Evolutionary conservation across 169 alveolate species (phyloP).

Genomic region (Besnoitia besnoiti): DNA sequence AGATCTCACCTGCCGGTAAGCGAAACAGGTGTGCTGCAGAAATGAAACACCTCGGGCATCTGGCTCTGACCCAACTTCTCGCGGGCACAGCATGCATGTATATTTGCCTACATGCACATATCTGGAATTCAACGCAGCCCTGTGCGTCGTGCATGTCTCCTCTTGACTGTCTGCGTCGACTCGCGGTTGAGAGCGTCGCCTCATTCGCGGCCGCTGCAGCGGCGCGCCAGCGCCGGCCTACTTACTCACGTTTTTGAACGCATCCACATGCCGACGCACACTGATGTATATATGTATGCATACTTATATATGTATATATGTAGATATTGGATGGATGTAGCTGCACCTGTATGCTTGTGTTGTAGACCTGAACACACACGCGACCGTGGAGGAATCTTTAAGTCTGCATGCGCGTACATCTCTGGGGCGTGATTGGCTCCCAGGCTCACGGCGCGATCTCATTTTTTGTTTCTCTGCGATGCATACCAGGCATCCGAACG

Average conservation of each 20-base stretch:
- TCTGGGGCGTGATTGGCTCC: too few species aligned
- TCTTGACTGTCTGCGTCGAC: too few species aligned
- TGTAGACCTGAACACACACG: background rate
- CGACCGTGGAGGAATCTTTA: too few species aligned
- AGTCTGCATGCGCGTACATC: background rate
- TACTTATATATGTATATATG: background rate
- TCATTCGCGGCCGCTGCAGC: too few species aligned
- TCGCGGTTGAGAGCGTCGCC: too few species aligned
- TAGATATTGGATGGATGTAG: background rate
- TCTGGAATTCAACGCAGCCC: too few species aligned
- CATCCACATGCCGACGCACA: too few species aligned
- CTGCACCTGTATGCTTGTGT: background rate
- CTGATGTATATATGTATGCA: background rate
- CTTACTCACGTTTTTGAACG: too few species aligned
- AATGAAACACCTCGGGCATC: background rate
- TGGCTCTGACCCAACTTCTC: too few species aligned
- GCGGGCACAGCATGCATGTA: too few species aligned
- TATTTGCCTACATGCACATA: background rate
- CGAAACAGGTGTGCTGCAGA: background rate
- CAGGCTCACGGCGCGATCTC: background rate
- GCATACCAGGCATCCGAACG: conserved; percentile 46
- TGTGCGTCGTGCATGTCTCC: background rate
- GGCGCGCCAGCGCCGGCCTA: too few species aligned
- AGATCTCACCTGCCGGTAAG: conserved; percentile 41
- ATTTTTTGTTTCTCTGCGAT: background rate